Evolutionary conservation across 1,284 basidiomycete species (phyloP), one percentile per base, ranked within the genome.

Genomic region (Singerocomus inundabilis): DNA sequence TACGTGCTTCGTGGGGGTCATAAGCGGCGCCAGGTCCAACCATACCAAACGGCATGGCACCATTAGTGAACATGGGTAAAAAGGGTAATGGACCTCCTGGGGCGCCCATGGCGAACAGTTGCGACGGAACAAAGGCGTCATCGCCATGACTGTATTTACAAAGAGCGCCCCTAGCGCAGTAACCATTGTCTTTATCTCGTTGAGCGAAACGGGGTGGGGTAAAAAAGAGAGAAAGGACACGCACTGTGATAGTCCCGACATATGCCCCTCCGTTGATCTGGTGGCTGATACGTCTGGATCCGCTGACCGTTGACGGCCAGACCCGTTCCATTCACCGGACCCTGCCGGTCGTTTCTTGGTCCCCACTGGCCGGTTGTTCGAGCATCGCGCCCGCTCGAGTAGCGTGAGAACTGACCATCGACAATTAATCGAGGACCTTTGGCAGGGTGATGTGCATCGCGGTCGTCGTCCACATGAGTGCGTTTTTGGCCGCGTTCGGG

Each of bases 111-210:
- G 81, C 76, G 57, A 82, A 85, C 25, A 88, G 59, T 54, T 82
- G 82, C 0, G 76, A 74, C 0, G 87, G 88, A 7, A 88, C 73
- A 44, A 91, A 81, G 24, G 88, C 87, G 62, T 89, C 86, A 3
- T 88, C 87, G 30, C 88, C 91, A 62, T 98, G 95, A 58, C 91
- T 92, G 67, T 83, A 98, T 65, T 91, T 93, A 78, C 95, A 98
- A 53, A 79, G 79, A n/a, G 80, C 85, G 33, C 95, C 95, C 26
- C 94, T 84, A 44, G 91, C 82, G 63, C 95, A 98, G 69, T 86
- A 97, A 2, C 95, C 93, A 56, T 84, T 85, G 64, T 93, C 91
- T 94, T 58, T 8, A 41, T 10, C 38, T 41, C 28, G 48, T 33
- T 49, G 47, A 36, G 34, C 28, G 55, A 31, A 35, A 55, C 45